Base-by-base conservation (phyloP, 305 asterid species). In the Euphrasia arctica region DNA sequence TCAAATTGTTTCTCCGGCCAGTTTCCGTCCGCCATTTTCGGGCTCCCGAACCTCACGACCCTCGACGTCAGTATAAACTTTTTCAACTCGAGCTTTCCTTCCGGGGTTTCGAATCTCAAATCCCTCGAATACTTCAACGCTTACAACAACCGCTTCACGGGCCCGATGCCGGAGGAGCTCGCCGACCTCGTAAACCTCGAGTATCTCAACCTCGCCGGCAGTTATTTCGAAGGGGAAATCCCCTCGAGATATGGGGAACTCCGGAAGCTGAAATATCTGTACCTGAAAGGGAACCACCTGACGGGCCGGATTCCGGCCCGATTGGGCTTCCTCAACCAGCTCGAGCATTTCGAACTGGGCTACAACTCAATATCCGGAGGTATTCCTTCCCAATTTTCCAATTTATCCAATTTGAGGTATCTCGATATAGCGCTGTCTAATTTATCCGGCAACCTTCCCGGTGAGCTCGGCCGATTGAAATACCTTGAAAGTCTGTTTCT, bases 201-300 rank as follows among this genome's bases (percentile, higher is more conserved):
- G 77, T 79, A 78, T 48, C 79, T 92, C 61, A 89, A 92, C 76
- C 86, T 92, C 60, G 97, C 96, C 0, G 98, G 98, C n/a, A 84
- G 95, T 79, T 89, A 89, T 54, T 92, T 89, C 12, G 77, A 74
- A 3, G 95, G 97, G 3, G 72, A 56, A 47, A 89, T 92, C 43
- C 97, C 97, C 0, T 22, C 68, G 0, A 77, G 71, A 41, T 92
- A 82, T 39, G 95, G 96, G 29, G 75, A 58, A 0, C 71, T 87
- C 29, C 11, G 68, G 1, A 71, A 22, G 29, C 76, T 89, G 43
- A 81, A 75, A 54, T 80, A 72, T 62, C 27, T 92, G 5, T 70
- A 78, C 73, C 62, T 92, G 55, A 81, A 79, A 1, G 98, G 97
- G 22, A 92, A 92, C 63, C 69, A 28, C 0, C 82, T 92, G 4